These are phyloP conservation scores for Fusarium penzigii DNA, from an alignment of 2,329 filamentous ascomycete genomes.

Conservation along the genomic window DNA sequence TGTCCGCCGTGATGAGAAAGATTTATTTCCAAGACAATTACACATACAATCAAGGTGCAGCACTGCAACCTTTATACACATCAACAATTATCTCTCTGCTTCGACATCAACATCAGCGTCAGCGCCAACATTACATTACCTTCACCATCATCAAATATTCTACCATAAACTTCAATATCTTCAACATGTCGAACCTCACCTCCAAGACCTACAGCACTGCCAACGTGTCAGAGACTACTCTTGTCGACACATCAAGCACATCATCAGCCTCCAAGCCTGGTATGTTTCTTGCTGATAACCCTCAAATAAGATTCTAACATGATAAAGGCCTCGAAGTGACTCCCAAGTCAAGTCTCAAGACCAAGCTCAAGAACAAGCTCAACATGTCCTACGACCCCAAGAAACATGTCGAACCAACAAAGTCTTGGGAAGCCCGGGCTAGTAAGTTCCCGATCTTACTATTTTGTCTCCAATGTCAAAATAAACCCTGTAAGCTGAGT, in stretches of 20 bases:
- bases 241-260: conserved; percentile 21
- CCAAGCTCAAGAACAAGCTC: conserved; percentile 26
- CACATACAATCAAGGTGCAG: no score
- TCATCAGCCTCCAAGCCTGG: conserved; percentile 18
- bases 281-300: conserved; percentile 6
- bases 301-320: no score
- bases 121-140: no score
- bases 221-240: conserved; percentile 27
- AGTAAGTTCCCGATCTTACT: conserved; percentile 13
- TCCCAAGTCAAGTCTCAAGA: conserved; percentile 21
- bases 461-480: neutral
- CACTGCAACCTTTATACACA: no score
- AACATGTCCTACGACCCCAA: conserved; percentile 20
- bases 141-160: neutral
- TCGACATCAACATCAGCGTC: neutral
- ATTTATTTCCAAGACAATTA: neutral
- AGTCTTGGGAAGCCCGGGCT: conserved; percentile 29
- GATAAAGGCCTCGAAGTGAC: conserved; percentile 3
- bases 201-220: conserved; percentile 19
- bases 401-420: conserved; percentile 21
- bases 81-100: no score
- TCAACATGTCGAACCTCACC: conserved; percentile 20
- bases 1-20: neutral
- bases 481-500: neutral
- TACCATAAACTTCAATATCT: neutral